phyloP scores from a whole-genome alignment of 768 basidiomycete genomes.

The Mrakia frigida region DNA sequence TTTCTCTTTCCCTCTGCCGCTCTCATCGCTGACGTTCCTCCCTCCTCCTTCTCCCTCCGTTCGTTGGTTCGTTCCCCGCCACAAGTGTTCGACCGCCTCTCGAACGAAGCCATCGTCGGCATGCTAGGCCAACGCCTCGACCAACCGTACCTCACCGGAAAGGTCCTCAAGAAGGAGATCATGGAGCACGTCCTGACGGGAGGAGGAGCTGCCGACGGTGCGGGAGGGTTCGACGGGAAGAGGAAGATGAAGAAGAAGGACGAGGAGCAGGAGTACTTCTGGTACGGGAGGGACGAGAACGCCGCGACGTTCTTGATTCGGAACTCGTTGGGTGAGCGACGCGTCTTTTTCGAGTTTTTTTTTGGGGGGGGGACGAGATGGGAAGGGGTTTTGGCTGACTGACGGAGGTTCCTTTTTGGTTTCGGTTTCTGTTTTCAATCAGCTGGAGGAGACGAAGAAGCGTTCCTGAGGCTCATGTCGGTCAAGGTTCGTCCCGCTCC shows the following conservation, averaged over 20 bases:
- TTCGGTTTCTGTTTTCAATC: not conserved
- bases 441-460: slow-evolving; percentile 24
- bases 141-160: slow-evolving; percentile 54
- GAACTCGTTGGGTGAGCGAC: slow-evolving; percentile 26
- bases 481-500: slow-evolving; percentile 13
- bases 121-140: slow-evolving; percentile 77
- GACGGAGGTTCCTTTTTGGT: not conserved
- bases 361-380: too few relatives aligned
- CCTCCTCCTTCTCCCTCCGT: not conserved
- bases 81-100: slow-evolving; percentile 57
- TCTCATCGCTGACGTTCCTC: not conserved
- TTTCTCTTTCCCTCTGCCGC: not conserved
- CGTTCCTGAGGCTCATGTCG: slow-evolving; percentile 20
- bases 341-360: not conserved
- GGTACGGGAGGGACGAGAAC: slow-evolving; percentile 26
- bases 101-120: slow-evolving; percentile 76
- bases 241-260: slow-evolving; percentile 25
- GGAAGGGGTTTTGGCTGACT: too few relatives aligned
- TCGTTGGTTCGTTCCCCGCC: not conserved
- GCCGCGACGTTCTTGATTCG: slow-evolving; percentile 25
- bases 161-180: slow-evolving; percentile 48
- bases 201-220: too few relatives aligned
- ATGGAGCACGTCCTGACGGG: not conserved
- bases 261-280: slow-evolving; percentile 17
- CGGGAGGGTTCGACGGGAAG: slow-evolving; percentile 28